phyloP scores from a whole-genome alignment of 192 early-diverging fungal species.

The Cladochytrium replicatum region DNA sequence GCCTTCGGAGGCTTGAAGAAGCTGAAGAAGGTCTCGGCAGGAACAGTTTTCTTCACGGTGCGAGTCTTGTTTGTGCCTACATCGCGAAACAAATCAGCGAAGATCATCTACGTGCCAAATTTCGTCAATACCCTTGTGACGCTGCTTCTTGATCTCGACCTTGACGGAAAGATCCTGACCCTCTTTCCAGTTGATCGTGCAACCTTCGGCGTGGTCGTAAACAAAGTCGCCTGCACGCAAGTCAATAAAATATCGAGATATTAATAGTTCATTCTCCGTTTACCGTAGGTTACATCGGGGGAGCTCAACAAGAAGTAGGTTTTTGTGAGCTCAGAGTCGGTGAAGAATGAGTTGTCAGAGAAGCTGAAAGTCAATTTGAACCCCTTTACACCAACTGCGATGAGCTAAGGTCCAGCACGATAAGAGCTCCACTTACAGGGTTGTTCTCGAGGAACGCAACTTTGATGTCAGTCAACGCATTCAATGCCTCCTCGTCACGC shows the following conservation, averaged over 20 bases:
- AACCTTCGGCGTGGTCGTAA: constrained; percentile 86
- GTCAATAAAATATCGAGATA: neutral
- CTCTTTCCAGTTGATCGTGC: constrained; percentile 86
- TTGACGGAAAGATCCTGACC: constrained; percentile 89
- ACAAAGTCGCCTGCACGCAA: constrained; percentile 64
- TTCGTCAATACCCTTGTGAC: constrained; percentile 67
- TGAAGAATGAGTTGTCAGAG: constrained; percentile 78
- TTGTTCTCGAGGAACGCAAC: constrained; percentile 69
- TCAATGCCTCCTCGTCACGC: constrained; percentile 79
- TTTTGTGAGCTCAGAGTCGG: constrained; percentile 78
- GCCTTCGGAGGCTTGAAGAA: constrained; percentile 73
- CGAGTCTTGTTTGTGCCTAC: constrained; percentile 92
- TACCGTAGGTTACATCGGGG: constrained; percentile 61
- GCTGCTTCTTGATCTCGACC: constrained; percentile 97
- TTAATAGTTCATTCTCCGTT: too few species aligned
- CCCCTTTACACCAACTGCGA: too few species aligned
- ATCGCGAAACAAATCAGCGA: neutral
- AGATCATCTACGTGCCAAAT: too few species aligned
- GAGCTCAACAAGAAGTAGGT: constrained; percentile 77
- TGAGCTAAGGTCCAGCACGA: too few species aligned
- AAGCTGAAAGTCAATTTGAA: constrained; percentile 94
- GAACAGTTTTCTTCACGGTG: constrained; percentile 93
- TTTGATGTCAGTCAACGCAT: constrained; percentile 83
- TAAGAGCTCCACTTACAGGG: constrained; percentile 52
- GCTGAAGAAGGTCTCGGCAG: constrained; percentile 92